A percentile compares a stretch with the other conserved stretches of the same genome.
Evolutionary conservation across 148 eudicot genomes (phyloP).

Genomic region (Suaeda aralocaspica): DNA sequence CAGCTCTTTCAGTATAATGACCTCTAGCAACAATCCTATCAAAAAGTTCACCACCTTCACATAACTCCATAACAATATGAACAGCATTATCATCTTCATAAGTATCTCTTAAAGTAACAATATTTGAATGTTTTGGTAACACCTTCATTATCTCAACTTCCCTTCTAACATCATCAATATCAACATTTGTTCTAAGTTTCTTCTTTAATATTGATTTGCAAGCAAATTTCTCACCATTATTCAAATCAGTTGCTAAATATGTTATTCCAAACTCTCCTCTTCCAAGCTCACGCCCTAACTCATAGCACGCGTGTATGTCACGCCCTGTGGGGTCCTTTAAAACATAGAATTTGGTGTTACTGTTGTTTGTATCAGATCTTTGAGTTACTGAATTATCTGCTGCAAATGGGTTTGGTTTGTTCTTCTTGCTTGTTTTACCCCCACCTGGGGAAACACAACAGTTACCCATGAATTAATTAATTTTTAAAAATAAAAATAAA

Average conservation of each 20-base stretch:
- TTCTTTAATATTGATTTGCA: slow-evolving; percentile 55
- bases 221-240: slow-evolving; percentile 39
- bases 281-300: slow-evolving; percentile 49
- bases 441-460: slow-evolving; percentile 45
- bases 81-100: slow-evolving; percentile 60
- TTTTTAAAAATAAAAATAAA: too few species aligned
- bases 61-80: slow-evolving; percentile 57
- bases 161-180: slow-evolving; percentile 58
- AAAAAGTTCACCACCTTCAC: slow-evolving; percentile 57
- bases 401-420: slow-evolving; percentile 47
- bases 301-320: slow-evolving; percentile 39
- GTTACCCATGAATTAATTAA: slow-evolving; percentile 54
- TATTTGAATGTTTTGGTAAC: slow-evolving; percentile 50
- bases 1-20: slow-evolving; percentile 64
- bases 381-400: slow-evolving; percentile 31
- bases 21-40: slow-evolving; percentile 65
- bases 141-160: slow-evolving; percentile 57
- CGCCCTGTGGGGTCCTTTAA: slow-evolving; percentile 50
- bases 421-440: slow-evolving; percentile 34
- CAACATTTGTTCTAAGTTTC: slow-evolving; percentile 50
- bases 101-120: slow-evolving; percentile 49
- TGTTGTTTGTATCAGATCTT: slow-evolving; percentile 27
- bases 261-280: slow-evolving; percentile 62
- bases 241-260: slow-evolving; percentile 40
- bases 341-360: slow-evolving; percentile 37